These are phyloP conservation scores for Oxytropis ochrocephala DNA, from an alignment of 306 rosid genomes.

Conservation along the genomic window DNA sequence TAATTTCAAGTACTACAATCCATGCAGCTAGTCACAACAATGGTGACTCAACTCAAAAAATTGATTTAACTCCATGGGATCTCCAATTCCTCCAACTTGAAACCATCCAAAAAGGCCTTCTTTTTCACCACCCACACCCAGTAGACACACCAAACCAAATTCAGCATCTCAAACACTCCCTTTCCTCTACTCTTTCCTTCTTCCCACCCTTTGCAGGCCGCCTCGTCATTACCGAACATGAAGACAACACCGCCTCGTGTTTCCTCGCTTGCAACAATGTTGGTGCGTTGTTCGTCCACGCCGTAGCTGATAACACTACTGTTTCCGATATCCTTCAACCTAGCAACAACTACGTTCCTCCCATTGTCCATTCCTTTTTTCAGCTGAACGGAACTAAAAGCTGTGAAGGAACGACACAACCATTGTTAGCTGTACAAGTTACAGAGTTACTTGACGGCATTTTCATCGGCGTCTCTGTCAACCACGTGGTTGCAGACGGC, in stretches of 20 bases:
- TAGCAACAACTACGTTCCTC: slow-evolving; percentile 6
- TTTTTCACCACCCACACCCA: slow-evolving; percentile 12
- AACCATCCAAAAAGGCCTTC: slow-evolving; percentile 36
- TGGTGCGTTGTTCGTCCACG: slow-evolving; percentile 29
- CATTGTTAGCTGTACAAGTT: slow-evolving; percentile 38
- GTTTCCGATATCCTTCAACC: slow-evolving; percentile 25
- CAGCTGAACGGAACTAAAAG: slow-evolving; percentile 6
- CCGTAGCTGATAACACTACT: not conserved
- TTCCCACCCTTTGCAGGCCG: slow-evolving; percentile 38
- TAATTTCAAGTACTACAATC: not conserved
- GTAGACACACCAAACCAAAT: not conserved
- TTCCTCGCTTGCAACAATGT: slow-evolving; percentile 22
- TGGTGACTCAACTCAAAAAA: not conserved
- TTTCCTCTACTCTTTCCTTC: slow-evolving; percentile 25
- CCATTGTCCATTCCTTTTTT: slow-evolving; percentile 33
- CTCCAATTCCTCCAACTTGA: slow-evolving; percentile 2
- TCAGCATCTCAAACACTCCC: slow-evolving; percentile 19
- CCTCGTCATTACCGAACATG: not conserved
- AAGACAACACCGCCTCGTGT: not conserved
- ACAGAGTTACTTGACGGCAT: slow-evolving; percentile 39
- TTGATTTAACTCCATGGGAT: slow-evolving; percentile 40
- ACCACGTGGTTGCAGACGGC: slow-evolving; percentile 28
- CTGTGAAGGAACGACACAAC: slow-evolving; percentile 7
- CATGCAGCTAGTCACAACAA: not conserved
- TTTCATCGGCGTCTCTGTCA: slow-evolving; percentile 25